A percentile compares a stretch with the other conserved stretches of the same genome.
These are phyloP conservation scores for Ogataea nitratoaversa DNA, from an alignment of 805 yeast species.

Conservation along the genomic window DNA sequence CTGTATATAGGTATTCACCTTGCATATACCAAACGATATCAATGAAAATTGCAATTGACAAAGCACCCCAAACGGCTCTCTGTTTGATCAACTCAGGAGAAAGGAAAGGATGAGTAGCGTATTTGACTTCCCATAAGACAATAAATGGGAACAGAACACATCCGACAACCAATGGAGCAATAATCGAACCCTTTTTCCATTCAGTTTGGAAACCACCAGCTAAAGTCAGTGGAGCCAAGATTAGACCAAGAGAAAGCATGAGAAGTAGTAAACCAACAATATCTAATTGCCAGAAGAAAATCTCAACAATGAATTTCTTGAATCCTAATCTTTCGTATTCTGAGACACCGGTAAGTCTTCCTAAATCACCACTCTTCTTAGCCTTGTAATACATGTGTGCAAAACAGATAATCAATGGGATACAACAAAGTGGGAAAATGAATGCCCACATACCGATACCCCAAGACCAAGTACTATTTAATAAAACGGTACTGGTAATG, in stretches of 20 bases:
- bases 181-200: slow-evolving; percentile 60
- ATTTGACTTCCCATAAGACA: slow-evolving; percentile 52
- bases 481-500: slow-evolving; percentile 37
- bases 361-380: slow-evolving; percentile 48
- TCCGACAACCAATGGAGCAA: slow-evolving; percentile 71
- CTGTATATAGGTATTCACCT: slow-evolving; percentile 63
- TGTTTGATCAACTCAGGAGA: slow-evolving; percentile 59
- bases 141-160: slow-evolving; percentile 56
- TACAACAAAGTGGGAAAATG: slow-evolving; percentile 58
- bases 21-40: slow-evolving; percentile 67
- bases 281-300: slow-evolving; percentile 62
- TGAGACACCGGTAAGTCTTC: slow-evolving; percentile 29
- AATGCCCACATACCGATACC: slow-evolving; percentile 80
- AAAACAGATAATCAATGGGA: slow-evolving; percentile 56
- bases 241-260: slow-evolving; percentile 54
- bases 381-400: slow-evolving; percentile 56
- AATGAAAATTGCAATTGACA: slow-evolving; percentile 52
- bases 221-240: slow-evolving; percentile 68
- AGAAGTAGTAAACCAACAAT: slow-evolving; percentile 56
- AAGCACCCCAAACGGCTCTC: slow-evolving; percentile 73
- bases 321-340: slow-evolving; percentile 31
- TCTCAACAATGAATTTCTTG: slow-evolving; percentile 29
- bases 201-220: slow-evolving; percentile 57
- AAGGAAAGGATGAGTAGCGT: slow-evolving; percentile 57
- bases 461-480: slow-evolving; percentile 56